Evolutionary conservation across 208 protist genomes (phyloP).

Genomic region (Leishmania arabica): DNA sequence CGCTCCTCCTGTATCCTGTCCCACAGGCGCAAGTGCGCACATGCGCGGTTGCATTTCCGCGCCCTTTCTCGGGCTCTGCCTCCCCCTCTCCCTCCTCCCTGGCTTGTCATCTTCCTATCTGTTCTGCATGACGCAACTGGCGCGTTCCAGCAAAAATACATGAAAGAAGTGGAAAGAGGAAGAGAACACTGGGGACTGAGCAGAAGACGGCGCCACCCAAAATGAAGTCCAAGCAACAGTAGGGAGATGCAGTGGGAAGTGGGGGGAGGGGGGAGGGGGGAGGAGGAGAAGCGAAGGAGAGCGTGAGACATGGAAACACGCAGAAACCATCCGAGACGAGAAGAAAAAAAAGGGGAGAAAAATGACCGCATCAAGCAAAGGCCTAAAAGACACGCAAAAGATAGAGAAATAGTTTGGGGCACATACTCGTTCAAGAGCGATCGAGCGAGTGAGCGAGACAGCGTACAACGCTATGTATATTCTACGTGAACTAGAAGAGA

Average conservation of each 20-base stretch:
- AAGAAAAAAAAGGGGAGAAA: background rate
- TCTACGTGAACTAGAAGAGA: background rate
- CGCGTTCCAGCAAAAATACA: background rate
- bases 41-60: background rate
- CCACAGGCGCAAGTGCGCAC: background rate
- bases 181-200: background rate
- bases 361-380: background rate
- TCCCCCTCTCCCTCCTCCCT: no score
- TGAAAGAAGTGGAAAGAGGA: background rate
- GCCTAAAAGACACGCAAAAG: background rate
- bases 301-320: background rate
- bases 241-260: slow-evolving; percentile 3
- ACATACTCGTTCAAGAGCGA: no score
- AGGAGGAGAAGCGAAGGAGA: background rate
- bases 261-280: no score
- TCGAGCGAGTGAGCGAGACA: no score
- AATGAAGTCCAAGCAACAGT: background rate
- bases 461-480: background rate
- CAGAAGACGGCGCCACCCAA: background rate
- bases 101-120: background rate
- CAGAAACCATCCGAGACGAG: background rate
- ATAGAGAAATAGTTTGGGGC: no score
- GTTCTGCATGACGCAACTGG: background rate
- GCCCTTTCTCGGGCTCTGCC: background rate
- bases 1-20: background rate